phyloP scores from a whole-genome alignment of 768 basidiomycete genomes.

The Coprinopsis marcescibilis region DNA sequence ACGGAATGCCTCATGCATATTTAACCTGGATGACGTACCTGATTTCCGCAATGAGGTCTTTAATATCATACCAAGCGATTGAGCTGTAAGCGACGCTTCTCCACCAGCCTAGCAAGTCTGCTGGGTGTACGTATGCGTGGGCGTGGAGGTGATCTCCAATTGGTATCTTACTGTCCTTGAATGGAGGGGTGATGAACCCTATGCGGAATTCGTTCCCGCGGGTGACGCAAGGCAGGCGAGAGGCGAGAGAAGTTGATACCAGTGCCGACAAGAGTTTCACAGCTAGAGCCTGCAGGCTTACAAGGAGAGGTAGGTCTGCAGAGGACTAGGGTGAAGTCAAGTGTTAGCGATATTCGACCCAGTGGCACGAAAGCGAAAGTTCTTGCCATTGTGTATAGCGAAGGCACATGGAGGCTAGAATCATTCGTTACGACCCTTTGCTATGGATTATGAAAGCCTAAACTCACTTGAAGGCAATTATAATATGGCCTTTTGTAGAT shows the following conservation, averaged over 20 bases:
- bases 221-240: slow-evolving; percentile 27
- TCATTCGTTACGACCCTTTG: slow-evolving; percentile 1
- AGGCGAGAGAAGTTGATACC: slow-evolving; percentile 31
- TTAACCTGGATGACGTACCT: slow-evolving; percentile 38
- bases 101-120: slow-evolving; percentile 71
- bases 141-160: slow-evolving; percentile 76
- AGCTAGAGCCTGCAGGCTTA: slow-evolving; percentile 53
- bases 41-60: slow-evolving; percentile 79
- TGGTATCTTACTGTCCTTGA: slow-evolving; percentile 72
- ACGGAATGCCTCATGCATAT: not conserved
- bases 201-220: slow-evolving; percentile 45
- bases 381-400: slow-evolving; percentile 67
- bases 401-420: slow-evolving; percentile 68
- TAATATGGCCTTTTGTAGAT: slow-evolving; percentile 66
- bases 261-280: slow-evolving; percentile 49
- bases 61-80: slow-evolving; percentile 69
- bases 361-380: slow-evolving; percentile 4
- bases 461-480: slow-evolving; percentile 70
- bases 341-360: slow-evolving; percentile 6
- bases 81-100: slow-evolving; percentile 60
- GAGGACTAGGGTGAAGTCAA: slow-evolving; percentile 45
- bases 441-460: slow-evolving; percentile 5
- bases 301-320: slow-evolving; percentile 68
- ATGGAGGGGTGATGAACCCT: slow-evolving; percentile 76
- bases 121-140: slow-evolving; percentile 63